Evolutionary conservation across 208 protist species (phyloP).

Genomic region (Porcisia hertigi): DNA sequence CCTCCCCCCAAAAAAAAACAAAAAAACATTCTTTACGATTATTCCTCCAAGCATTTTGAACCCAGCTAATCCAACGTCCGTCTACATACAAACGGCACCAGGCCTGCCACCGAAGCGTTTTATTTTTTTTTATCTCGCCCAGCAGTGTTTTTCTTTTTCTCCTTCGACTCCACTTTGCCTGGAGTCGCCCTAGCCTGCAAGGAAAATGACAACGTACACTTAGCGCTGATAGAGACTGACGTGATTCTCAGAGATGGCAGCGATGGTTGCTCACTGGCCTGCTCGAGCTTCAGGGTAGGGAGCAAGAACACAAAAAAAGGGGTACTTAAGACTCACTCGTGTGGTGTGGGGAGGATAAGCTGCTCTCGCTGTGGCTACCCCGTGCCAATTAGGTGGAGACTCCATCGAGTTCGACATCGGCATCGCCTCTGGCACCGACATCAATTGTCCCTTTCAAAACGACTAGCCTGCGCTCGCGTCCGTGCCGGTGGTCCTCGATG

Average conservation of each 20-base stretch:
- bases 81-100: constrained; percentile 44
- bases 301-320: no score
- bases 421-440: constrained; percentile 37
- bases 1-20: constrained; percentile 17
- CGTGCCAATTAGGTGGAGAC: constrained; percentile 41
- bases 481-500: constrained; percentile 40
- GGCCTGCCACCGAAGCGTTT: constrained; percentile 39
- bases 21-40: constrained; percentile 24
- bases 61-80: constrained; percentile 41
- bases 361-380: constrained; percentile 25
- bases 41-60: constrained; percentile 54
- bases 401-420: constrained; percentile 59
- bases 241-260: no score
- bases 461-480: constrained; percentile 45
- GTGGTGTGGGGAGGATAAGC: no score
- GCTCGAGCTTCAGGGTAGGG: no score
- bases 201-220: no score
- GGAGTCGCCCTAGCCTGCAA: no score
- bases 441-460: constrained; percentile 47
- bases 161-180: no score
- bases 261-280: no score
- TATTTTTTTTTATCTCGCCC: constrained; percentile 14
- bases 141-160: no score
- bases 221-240: no score
- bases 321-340: no score